These are phyloP conservation scores for Amphibolis antarctica DNA, from an alignment of 106 monocot genomes.

Conservation along the genomic window DNA sequence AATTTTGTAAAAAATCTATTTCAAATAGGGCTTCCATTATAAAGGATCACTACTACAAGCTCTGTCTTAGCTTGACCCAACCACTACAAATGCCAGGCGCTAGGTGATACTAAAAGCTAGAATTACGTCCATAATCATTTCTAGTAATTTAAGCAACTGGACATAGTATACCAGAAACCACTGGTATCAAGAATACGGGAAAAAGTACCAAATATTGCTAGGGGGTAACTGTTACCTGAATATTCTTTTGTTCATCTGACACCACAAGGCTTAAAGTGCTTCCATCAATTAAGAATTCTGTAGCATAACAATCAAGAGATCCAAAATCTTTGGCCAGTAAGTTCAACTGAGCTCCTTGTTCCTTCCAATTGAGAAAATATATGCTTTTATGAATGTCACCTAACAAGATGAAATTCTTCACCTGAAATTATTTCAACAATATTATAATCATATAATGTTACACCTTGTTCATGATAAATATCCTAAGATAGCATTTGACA, in stretches of 20 bases:
- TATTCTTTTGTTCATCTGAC: conserved; percentile 88
- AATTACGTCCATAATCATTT: no score
- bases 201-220: no score
- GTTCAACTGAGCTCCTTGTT: conserved; percentile 89
- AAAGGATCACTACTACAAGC: no score
- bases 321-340: conserved; percentile 98
- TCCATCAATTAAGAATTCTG: conserved; percentile 97
- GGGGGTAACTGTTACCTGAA: conserved; percentile 35
- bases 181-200: no score
- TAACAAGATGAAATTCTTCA: conserved; percentile 88
- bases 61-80: no score
- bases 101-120: no score
- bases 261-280: conserved; percentile 91
- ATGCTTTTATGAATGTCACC: conserved; percentile 98
- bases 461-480: not conserved
- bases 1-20: no score
- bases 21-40: no score
- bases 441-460: not conserved
- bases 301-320: conserved; percentile 92
- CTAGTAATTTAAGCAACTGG: no score
- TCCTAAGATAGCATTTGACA: not conserved
- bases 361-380: conserved; percentile 96
- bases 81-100: no score
- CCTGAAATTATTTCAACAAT: conserved; percentile 36
- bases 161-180: no score